Conservation (phyloP, 2,329 filamentous ascomycete species). For the Colletotrichum sp. region DNA sequence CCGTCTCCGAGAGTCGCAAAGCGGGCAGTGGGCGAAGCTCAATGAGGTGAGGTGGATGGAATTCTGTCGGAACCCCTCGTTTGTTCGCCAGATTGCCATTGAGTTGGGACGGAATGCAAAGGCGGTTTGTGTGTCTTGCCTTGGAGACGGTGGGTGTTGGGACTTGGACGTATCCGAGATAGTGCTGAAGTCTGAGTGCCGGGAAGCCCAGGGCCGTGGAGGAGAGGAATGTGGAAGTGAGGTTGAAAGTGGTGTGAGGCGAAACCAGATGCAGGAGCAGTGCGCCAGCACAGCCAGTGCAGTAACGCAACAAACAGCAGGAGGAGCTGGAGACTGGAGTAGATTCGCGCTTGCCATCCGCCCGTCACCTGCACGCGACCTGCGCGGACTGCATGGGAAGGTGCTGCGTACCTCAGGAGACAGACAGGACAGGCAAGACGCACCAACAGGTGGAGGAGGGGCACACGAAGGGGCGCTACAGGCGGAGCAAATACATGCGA, state of each 20-base stretch:
- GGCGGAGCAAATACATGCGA: background rate
- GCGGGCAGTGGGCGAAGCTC: background rate
- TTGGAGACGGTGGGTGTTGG: background rate
- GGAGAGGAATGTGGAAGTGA: background rate
- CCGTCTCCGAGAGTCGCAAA: background rate
- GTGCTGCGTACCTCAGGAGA: background rate
- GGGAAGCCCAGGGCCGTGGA: background rate
- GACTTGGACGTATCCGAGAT: conserved; percentile 3
- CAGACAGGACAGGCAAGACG: background rate
- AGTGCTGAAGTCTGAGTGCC: conserved; percentile 5
- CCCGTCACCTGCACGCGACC: background rate
- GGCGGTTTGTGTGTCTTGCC: background rate
- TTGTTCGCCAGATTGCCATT: background rate
- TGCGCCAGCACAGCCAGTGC: background rate
- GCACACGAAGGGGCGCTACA: background rate
- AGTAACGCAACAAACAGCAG: background rate
- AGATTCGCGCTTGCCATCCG: background rate
- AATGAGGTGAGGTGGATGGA: background rate
- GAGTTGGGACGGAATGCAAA: conserved; percentile 2
- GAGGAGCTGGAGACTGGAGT: background rate
- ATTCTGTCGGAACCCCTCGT: background rate
- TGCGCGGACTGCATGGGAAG: background rate
- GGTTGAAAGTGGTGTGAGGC: background rate
- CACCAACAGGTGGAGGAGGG: background rate
- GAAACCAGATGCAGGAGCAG: background rate